Evolutionary conservation across 108 stramenopile species (phyloP).

Genomic region (Licmophora abbreviata): DNA sequence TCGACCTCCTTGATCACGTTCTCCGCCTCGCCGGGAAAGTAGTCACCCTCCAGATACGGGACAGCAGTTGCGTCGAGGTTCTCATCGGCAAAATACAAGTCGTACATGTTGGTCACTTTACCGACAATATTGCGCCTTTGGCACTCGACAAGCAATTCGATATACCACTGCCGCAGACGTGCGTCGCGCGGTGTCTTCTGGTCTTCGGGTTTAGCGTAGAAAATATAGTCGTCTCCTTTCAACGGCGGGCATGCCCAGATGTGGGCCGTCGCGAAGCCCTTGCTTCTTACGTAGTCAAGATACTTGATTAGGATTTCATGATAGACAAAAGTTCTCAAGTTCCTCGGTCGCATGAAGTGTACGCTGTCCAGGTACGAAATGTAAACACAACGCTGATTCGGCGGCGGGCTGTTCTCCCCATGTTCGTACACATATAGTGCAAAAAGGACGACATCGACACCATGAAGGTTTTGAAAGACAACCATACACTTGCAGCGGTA

Average conservation of each 20-base stretch:
- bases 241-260: conserved; percentile 99
- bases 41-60: conserved; percentile 98
- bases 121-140: conserved; percentile 84
- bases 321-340: conserved; percentile 86
- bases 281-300: conserved; percentile 79
- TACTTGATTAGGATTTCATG: conserved; percentile 96
- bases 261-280: conserved; percentile 88
- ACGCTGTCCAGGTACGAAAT: conserved; percentile 92
- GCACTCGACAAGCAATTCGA: conserved; percentile 89
- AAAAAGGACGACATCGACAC: conserved; percentile 89
- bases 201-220: conserved; percentile 97
- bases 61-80: conserved; percentile 75
- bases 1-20: conserved; percentile 93
- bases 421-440: conserved; percentile 90
- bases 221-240: conserved; percentile 97
- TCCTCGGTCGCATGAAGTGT: conserved; percentile 87
- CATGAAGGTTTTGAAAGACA: conserved; percentile 89
- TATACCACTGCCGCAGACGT: conserved; percentile 92
- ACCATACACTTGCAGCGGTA: conserved; percentile 90
- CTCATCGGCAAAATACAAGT: conserved; percentile 85
- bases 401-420: conserved; percentile 81
- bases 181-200: conserved; percentile 93
- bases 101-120: conserved; percentile 90
- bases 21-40: conserved; percentile 97
- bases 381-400: conserved; percentile 85